Evolutionary conservation across 805 yeast species (phyloP), one percentile per base, ranked within the genome.

Genomic region (Wickerhamomyces canadensis): DNA sequence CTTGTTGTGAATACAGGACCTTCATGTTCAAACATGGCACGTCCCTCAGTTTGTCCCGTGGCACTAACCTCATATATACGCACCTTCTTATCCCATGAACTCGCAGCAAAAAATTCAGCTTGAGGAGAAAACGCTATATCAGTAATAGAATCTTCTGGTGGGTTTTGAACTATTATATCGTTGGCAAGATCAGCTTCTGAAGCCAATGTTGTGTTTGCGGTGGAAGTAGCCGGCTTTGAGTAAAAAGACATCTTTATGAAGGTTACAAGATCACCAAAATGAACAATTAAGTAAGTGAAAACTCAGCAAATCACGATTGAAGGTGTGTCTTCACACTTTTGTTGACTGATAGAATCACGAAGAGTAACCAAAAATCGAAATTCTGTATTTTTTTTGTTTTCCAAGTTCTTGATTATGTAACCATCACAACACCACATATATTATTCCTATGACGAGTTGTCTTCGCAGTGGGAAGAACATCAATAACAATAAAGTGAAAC

Each of bases 61-160:
- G 72, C 68, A 30, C 80, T 71, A 14, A 89, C 78, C 60, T 93
- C 98, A 68, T 93, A 93, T 38, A 93, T 80, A 43, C 98, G 74
- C 29, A 87, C 96, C 57, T 87, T 88, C 51, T 83, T 84, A 62
- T 93, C 98, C 98, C 98, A 93, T 14, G 94, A 81, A 14, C 94
- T 74, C 4, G 78, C 93, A 4, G 94, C 76, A 38, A 67, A 64
- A 42, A 93, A 59, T 47, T 93, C 96, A 15, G 83, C 91, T 47
- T 72, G 84, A 13, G 98, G 86, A 11, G 96, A 84, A 62, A 91
- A 93, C 15, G 87, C 68, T 38, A 93, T 58, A 49, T 85, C 94
- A 4, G 89, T 73, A 14, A 93, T 72, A 3, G 96, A 80, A 58
- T 93, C 98, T 44, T 85, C 95, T n/a, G 96, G 95, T 4, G 91